Evolutionary conservation across 352 stramenopile genomes (phyloP).

Genomic region (Blastocystis sp.): DNA sequence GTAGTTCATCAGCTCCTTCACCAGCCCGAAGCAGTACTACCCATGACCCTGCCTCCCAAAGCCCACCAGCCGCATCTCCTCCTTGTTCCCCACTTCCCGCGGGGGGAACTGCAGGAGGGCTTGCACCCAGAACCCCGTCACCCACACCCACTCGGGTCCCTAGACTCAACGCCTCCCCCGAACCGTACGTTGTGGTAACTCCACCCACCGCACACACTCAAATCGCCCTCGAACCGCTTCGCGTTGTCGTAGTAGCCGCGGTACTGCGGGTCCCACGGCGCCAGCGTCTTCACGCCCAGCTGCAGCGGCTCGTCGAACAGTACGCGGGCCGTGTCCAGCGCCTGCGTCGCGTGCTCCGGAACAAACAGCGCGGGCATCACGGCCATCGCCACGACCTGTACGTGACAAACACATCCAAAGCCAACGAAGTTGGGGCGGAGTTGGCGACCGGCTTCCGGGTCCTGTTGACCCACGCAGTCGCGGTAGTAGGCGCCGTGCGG

Average conservation of each 20-base stretch:
- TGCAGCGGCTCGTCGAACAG: conserved; percentile 60
- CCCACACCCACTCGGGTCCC: conserved; percentile 72
- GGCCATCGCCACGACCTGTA: conserved; percentile 49
- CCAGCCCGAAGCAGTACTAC: conserved; percentile 46
- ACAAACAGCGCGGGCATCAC: conserved; percentile 64
- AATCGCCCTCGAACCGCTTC: conserved; percentile 54
- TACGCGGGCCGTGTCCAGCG: conserved; percentile 32
- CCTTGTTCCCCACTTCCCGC: neutral
- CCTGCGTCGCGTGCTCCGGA: conserved; percentile 19
- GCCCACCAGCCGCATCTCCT: neutral
- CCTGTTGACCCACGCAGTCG: neutral
- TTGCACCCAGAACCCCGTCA: conserved; percentile 69
- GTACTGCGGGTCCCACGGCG: conserved; percentile 59
- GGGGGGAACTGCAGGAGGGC: conserved; percentile 66
- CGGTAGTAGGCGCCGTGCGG: conserved; percentile 21
- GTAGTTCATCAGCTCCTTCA: conserved; percentile 50
- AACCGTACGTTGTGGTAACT: conserved; percentile 70
- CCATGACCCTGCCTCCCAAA: neutral
- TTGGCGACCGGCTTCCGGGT: neutral
- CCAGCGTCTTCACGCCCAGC: conserved; percentile 69
- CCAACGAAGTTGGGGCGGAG: conserved; percentile 66
- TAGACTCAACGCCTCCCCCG: conserved; percentile 12
- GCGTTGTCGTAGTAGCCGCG: conserved; percentile 70
- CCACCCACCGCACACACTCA: conserved; percentile 57
- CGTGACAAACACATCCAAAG: neutral